These are phyloP conservation scores for Talaromyces proteolyticus DNA, from an alignment of 495 filamentous ascomycete species.

Conservation along the genomic window DNA sequence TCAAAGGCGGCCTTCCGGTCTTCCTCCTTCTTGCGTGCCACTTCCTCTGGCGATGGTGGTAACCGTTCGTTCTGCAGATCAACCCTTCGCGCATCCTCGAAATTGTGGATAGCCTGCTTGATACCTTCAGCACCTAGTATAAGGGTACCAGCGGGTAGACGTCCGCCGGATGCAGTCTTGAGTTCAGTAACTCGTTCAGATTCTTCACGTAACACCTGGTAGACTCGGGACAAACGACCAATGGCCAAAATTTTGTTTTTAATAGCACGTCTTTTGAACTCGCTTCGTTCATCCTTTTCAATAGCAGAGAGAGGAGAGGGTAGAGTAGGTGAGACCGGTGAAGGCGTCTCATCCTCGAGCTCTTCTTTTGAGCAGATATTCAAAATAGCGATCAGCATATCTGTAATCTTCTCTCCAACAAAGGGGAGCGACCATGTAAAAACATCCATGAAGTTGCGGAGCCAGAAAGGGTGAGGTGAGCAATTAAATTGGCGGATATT, in stretches of 20 bases:
- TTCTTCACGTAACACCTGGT: constrained; percentile 96
- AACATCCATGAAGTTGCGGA: constrained; percentile 99
- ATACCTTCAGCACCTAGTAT: constrained; percentile 98
- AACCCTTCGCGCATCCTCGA: constrained; percentile 97
- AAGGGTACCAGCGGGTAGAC: constrained; percentile 89
- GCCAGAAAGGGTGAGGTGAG: constrained; percentile 98
- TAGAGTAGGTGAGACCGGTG: constrained; percentile 52
- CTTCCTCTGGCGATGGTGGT: constrained; percentile 89
- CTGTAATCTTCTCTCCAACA: constrained; percentile 98
- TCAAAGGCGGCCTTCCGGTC: constrained; percentile 77
- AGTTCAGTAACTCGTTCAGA: constrained; percentile 95
- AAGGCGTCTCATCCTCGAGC: constrained; percentile 74
- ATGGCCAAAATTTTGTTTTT: constrained; percentile 99
- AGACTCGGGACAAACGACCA: constrained; percentile 91
- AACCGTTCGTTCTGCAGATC: constrained; percentile 94
- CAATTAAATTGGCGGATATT: constrained; percentile 99
- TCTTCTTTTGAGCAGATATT: constrained; percentile 98
- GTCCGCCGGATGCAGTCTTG: constrained; percentile 91
- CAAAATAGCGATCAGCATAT: constrained; percentile 98
- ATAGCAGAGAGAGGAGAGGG: constrained; percentile 62
- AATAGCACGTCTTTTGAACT: constrained; percentile 90
- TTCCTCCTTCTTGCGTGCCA: constrained; percentile 70
- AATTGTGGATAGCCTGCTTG: constrained; percentile 94
- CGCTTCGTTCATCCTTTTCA: constrained; percentile 66
- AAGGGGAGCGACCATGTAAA: constrained; percentile 99